These are phyloP conservation scores for Phytophthora ramorum DNA, from an alignment of 352 stramenopile species.

Conservation along the genomic window DNA sequence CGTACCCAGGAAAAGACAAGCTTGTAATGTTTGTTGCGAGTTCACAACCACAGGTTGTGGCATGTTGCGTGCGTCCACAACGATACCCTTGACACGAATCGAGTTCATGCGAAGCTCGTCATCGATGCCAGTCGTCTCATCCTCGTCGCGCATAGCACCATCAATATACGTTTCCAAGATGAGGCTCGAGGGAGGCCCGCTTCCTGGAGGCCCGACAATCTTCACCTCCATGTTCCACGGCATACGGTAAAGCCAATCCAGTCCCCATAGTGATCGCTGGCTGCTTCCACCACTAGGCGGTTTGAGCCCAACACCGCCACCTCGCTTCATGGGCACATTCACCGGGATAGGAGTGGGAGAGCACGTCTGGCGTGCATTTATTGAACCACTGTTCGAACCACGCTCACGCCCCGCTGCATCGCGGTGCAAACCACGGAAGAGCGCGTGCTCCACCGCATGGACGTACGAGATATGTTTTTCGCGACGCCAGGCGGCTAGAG, in stretches of 20 bases:
- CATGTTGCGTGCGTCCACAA: slow-evolving; percentile 89
- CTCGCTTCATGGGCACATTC: slow-evolving; percentile 84
- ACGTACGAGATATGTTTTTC: slow-evolving; percentile 90
- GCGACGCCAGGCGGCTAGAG: slow-evolving; percentile 74
- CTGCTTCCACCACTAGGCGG: slow-evolving; percentile 62
- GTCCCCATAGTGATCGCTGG: slow-evolving; percentile 78
- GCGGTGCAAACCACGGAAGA: slow-evolving; percentile 85
- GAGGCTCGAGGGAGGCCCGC: slow-evolving; percentile 83
- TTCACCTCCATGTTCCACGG: slow-evolving; percentile 94
- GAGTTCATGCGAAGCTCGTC: slow-evolving; percentile 88
- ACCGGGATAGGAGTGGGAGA: slow-evolving; percentile 84
- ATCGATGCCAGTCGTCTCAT: slow-evolving; percentile 76
- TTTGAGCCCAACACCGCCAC: slow-evolving; percentile 57
- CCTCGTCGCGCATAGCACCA: slow-evolving; percentile 76
- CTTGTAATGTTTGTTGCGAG: slow-evolving; percentile 87
- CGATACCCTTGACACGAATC: slow-evolving; percentile 88
- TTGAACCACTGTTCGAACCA: slow-evolving; percentile 33
- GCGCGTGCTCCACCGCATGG: slow-evolving; percentile 77
- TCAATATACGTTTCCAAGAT: slow-evolving; percentile 92
- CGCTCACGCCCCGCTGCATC: slow-evolving; percentile 78
- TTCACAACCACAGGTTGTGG: slow-evolving; percentile 88
- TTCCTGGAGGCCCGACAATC: slow-evolving; percentile 86
- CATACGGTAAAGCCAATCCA: slow-evolving; percentile 92
- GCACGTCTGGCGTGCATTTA: slow-evolving; percentile 54
- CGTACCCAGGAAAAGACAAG: slow-evolving; percentile 86